phyloP scores from a whole-genome alignment of 108 stramenopile genomes.

The Skeletonema menzelii region DNA sequence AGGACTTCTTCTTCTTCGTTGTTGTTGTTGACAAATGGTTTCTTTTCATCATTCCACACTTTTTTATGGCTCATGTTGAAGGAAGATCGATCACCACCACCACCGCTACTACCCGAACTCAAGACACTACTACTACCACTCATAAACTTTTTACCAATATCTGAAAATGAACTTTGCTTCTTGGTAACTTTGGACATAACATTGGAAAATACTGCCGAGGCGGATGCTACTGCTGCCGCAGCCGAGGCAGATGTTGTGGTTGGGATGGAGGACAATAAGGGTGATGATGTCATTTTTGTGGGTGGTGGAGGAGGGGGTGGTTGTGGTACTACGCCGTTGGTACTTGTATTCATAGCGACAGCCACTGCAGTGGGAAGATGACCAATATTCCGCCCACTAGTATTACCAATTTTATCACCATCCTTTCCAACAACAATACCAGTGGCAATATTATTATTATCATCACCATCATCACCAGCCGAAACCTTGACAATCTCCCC shows the following conservation, averaged over 20 bases:
- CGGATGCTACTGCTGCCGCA: conserved; percentile 20
- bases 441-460: not conserved
- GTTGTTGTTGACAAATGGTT: not conserved
- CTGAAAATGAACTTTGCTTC: conserved; percentile 24
- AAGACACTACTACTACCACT: not conserved
- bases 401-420: not conserved
- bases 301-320: conserved; percentile 3
- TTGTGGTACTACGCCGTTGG: not conserved
- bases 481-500: not conserved
- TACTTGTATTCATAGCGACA: not conserved
- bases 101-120: not conserved
- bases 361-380: not conserved
- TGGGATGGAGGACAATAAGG: not conserved
- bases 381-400: not conserved
- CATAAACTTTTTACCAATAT: conserved; percentile 35
- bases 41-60: not conserved
- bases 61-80: not conserved
- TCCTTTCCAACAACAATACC: not conserved
- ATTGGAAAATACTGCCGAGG: conserved; percentile 33
- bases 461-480: not conserved
- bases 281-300: not conserved
- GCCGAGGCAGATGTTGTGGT: conserved; percentile 1
- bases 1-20: not conserved
- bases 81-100: not conserved
- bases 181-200: conserved; percentile 35